Conservation (phyloP, 495 filamentous ascomycete species). For the Aspergillus carlsbadensis region DNA sequence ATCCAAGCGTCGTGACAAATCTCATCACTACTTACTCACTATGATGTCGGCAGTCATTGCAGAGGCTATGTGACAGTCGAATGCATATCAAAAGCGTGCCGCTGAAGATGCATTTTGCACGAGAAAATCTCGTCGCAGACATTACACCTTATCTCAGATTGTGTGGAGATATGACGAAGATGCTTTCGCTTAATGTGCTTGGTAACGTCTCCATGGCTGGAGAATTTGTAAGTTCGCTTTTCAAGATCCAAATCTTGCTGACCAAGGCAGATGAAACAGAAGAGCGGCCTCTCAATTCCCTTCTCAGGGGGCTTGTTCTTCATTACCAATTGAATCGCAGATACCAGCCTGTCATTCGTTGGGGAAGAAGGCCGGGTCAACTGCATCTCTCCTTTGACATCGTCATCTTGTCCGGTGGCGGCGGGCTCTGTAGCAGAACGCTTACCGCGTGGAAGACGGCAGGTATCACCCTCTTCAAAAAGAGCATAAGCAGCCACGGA, state of each 20-base stretch:
- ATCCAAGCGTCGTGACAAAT: too few relatives aligned
- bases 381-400: conserved; percentile 10
- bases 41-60: too few relatives aligned
- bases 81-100: conserved; percentile 21
- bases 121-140: conserved; percentile 21
- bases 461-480: conserved; percentile 31
- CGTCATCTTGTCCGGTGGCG: conserved; percentile 4
- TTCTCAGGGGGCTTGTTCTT: conserved; percentile 30
- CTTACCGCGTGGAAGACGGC: conserved; percentile 23
- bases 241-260: conserved; percentile 27
- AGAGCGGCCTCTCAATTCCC: conserved; percentile 31
- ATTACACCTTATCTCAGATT: conserved; percentile 19
- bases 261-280: conserved; percentile 42
- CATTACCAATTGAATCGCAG: conserved; percentile 27
- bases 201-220: conserved; percentile 31
- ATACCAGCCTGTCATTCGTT: conserved; percentile 17
- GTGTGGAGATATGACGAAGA: conserved; percentile 24
- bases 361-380: conserved; percentile 17
- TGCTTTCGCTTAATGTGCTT: conserved; percentile 46
- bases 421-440: conserved; percentile 16
- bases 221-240: conserved; percentile 30
- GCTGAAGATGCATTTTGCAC: conserved; percentile 22
- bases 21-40: too few relatives aligned
- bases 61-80: conserved; percentile 22
- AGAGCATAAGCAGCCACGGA: conserved; percentile 32